Conservation (phyloP, 805 yeast genomes). For the Lachancea lanzarotensis region DNA sequence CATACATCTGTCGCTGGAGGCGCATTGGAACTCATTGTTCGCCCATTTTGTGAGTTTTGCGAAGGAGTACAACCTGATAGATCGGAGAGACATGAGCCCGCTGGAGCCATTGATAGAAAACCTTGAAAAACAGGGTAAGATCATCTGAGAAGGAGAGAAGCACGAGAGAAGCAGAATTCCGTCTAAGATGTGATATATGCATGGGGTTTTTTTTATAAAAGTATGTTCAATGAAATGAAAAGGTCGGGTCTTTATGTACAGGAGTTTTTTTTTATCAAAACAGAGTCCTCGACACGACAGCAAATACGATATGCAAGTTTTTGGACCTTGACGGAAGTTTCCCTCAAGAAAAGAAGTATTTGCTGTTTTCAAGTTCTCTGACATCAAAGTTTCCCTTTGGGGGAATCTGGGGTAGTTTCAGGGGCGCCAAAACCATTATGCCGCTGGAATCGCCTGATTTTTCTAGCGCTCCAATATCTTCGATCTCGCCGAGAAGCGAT, state of each 20-base stretch:
- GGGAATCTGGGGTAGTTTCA: conserved; percentile 67
- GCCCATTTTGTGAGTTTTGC: conserved; percentile 88
- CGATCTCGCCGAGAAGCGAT: conserved; percentile 41
- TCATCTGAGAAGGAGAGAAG: conserved; percentile 30
- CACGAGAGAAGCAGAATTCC: too few relatives aligned
- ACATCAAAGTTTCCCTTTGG: conserved; percentile 81
- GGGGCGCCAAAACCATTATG: conserved; percentile 54
- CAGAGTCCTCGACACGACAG: neutral
- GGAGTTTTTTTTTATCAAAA: conserved; percentile 1
- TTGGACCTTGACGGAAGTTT: neutral
- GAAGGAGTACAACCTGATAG: conserved; percentile 77
- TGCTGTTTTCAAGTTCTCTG: conserved; percentile 57
- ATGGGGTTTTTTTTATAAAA: neutral
- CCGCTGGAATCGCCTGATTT: conserved; percentile 24
- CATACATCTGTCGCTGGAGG: conserved; percentile 86
- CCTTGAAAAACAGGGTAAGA: conserved; percentile 82
- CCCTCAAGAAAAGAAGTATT: conserved; percentile 60
- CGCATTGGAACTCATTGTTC: conserved; percentile 97
- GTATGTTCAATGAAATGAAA: conserved; percentile 1
- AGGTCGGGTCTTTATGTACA: neutral
- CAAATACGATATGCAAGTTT: conserved; percentile 1
- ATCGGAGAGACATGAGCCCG: conserved; percentile 73
- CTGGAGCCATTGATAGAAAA: conserved; percentile 67
- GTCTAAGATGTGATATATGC: neutral
- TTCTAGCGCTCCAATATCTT: conserved; percentile 21